Evolutionary conservation across 2,329 filamentous ascomycete genomes (phyloP), one percentile per base, ranked within the genome.

Genomic region (Sporothrix humicola): DNA sequence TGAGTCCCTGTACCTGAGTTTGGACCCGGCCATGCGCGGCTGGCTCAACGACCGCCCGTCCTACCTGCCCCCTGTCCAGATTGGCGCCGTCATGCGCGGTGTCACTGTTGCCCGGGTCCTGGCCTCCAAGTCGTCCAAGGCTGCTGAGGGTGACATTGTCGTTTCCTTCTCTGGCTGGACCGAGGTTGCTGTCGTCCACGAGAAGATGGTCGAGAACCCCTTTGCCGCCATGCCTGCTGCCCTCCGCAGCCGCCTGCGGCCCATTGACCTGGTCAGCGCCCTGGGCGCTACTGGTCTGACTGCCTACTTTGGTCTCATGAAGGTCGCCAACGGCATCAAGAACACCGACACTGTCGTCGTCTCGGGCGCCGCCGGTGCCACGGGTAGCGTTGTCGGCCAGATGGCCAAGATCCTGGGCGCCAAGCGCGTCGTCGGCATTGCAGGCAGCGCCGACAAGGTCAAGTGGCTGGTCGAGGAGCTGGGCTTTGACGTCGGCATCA

Each of bases 261-360:
- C 63, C 13, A 73, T 87, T 0, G 88, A 90, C 79, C 83, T 86
- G 2, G 80, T 88, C 73, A 84, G 85, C 23, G 83, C 86, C 31
- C 80, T 85, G 23, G 90, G 90, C 5, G 83, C 87, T 81, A 90
- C 90, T 0, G 90, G 89, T 0, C 77, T 91, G 72, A 92, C 90
- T 0, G 90, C 90, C 0, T 92, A 91, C 79, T 91, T 91, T 77
- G 90, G 90, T 2, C 85, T 92, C 77, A 80, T 87, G 71, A 88
- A 91, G 58, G 84, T 92, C 10, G 91, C 77, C 63, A 70, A 71
- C n/a, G 72, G 66, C 61, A 73, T 77, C 76, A 88, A 87, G 77
- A 81, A 85, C 15, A 89, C 89, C 0, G 89, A 92, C 74, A 89
- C 90, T 20, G 90, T 92, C 2, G 89, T 92, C 3, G 88, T 92